phyloP scores from a whole-genome alignment of 176 grass and related monocot genomes.

The Oryza meridionalis region DNA sequence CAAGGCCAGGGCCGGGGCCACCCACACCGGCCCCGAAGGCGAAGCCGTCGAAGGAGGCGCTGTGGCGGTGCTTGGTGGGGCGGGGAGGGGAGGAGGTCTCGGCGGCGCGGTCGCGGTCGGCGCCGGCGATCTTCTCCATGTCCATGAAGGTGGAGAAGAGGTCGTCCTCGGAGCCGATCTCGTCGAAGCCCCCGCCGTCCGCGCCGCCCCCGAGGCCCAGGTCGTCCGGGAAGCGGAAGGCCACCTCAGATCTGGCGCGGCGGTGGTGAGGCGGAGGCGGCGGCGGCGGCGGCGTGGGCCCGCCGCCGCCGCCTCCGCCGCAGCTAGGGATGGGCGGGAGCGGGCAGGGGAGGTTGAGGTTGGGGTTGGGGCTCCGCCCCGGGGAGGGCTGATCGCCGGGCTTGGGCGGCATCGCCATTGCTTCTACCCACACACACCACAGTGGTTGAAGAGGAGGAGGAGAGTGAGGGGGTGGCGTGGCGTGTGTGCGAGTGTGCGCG shows the following conservation, averaged over 20 bases:
- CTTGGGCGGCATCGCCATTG: slow-evolving; percentile 78
- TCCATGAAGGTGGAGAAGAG: slow-evolving; percentile 99
- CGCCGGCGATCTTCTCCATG: slow-evolving; percentile 82
- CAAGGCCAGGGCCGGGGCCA: background rate
- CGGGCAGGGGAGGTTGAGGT: slow-evolving; percentile 52
- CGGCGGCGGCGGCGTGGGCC: background rate
- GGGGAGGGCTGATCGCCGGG: slow-evolving; percentile 52
- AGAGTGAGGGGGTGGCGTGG: background rate
- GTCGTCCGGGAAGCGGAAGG: slow-evolving; percentile 84
- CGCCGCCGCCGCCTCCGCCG: background rate
- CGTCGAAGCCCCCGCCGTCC: slow-evolving; percentile 55
- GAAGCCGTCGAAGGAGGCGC: slow-evolving; percentile 85
- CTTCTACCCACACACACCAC: background rate
- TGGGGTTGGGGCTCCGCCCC: slow-evolving; percentile 34
- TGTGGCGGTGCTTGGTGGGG: slow-evolving; percentile 83
- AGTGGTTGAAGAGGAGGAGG: background rate
- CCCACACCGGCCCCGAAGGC: slow-evolving; percentile 36
- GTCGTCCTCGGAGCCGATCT: slow-evolving; percentile 94
- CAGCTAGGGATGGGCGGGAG: slow-evolving; percentile 51
- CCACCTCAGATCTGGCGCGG: slow-evolving; percentile 95
- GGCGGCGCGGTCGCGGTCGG: slow-evolving; percentile 65
- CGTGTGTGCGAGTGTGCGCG: no score
- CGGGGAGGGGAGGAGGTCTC: slow-evolving; percentile 67
- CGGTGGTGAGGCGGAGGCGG: slow-evolving; percentile 57
- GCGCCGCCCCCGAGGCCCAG: slow-evolving; percentile 44